These are phyloP conservation scores for Trichoderma endophyticum DNA, from an alignment of 2,329 filamentous ascomycete species.

Conservation along the genomic window DNA sequence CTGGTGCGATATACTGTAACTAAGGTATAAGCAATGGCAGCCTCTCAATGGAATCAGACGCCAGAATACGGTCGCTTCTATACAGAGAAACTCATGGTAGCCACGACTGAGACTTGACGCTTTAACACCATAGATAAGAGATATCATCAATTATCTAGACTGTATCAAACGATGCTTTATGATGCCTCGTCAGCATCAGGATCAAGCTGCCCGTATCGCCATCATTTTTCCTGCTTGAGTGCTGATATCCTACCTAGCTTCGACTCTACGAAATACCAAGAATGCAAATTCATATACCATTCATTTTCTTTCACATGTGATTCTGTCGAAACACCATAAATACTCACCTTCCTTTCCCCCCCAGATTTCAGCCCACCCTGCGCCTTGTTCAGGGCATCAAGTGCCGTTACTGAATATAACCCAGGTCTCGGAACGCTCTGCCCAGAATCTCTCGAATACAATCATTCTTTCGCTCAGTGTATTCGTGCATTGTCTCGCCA, in stretches of 20 bases:
- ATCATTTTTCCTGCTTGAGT: background rate
- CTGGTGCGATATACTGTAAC: background rate
- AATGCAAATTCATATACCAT: background rate
- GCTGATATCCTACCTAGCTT: background rate
- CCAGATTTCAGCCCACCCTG: background rate
- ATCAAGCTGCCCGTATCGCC: background rate
- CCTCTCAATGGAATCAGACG: background rate
- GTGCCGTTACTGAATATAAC: constrained; percentile 1
- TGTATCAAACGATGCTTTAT: background rate
- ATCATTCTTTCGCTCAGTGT: constrained; percentile 40
- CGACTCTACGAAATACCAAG: background rate
- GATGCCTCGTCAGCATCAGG: background rate
- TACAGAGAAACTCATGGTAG: background rate
- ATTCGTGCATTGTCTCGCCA: constrained; percentile 36
- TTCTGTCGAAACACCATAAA: background rate
- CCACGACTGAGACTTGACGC: background rate
- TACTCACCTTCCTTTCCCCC: background rate
- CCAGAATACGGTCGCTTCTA: background rate
- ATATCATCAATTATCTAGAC: background rate
- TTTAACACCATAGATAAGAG: background rate
- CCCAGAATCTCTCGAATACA: constrained; percentile 37
- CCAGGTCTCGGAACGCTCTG: constrained; percentile 23
- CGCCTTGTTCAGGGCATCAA: background rate
- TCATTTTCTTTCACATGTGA: background rate
- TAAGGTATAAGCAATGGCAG: background rate